phyloP scores from a whole-genome alignment of 1,139 yeast species.

The Spencermartinsiella ligniputridi region DNA sequence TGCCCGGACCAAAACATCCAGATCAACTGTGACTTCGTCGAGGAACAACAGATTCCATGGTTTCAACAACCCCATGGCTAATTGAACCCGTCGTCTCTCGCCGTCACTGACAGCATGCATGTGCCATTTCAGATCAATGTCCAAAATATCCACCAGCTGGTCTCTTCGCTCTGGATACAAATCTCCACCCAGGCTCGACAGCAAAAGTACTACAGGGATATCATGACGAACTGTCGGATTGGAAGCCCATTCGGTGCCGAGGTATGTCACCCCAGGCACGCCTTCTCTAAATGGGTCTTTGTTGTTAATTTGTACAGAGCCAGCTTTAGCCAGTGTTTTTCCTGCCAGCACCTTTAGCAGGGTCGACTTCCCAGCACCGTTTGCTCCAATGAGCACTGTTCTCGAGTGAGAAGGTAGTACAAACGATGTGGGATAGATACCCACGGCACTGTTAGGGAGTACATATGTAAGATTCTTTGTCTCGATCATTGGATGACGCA shows the following conservation, averaged over 20 bases:
- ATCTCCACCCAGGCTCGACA: conserved; percentile 82
- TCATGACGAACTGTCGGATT: conserved; percentile 88
- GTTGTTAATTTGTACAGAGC: conserved; percentile 62
- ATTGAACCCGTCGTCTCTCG: conserved; percentile 87
- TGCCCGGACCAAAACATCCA: conserved; percentile 86
- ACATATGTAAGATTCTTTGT: conserved; percentile 64
- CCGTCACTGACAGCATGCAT: conserved; percentile 94
- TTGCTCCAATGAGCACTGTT: conserved; percentile 81
- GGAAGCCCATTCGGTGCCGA: conserved; percentile 97
- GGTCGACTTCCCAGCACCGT: conserved; percentile 97
- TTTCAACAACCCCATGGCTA: conserved; percentile 85
- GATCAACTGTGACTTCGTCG: conserved; percentile 94
- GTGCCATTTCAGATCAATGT: conserved; percentile 83
- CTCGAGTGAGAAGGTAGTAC: conserved; percentile 67
- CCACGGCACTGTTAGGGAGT: conserved; percentile 64
- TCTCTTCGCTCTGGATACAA: conserved; percentile 71
- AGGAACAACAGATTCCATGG: conserved; percentile 83
- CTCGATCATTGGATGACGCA: conserved; percentile 41
- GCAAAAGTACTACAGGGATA: conserved; percentile 73
- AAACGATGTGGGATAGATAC: conserved; percentile 60
- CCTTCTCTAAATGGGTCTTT: conserved; percentile 75
- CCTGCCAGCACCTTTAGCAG: conserved; percentile 82
- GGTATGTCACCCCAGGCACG: conserved; percentile 69
- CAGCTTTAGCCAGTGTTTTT: conserved; percentile 75
- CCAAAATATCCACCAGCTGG: conserved; percentile 65